Evolutionary conservation across 2,329 filamentous ascomycete species (phyloP).

Genomic region (Colletotrichum shisoi): DNA sequence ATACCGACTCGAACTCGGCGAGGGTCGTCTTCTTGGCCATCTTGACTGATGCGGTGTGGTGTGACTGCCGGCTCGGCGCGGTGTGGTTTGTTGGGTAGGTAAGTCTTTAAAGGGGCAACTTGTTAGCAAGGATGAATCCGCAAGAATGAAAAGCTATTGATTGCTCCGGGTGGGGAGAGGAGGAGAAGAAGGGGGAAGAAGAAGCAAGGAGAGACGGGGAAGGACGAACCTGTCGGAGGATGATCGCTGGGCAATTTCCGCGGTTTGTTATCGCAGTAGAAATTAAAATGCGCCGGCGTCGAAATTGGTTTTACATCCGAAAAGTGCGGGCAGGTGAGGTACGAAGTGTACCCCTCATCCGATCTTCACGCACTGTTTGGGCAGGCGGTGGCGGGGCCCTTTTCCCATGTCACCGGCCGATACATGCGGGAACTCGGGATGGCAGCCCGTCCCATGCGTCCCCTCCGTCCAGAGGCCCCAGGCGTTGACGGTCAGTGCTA

Average conservation of each 20-base stretch:
- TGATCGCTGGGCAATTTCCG: background rate
- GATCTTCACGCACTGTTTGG: constrained; percentile 24
- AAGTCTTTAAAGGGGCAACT: constrained; percentile 1
- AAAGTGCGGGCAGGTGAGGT: constrained; percentile 17
- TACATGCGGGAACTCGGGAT: constrained; percentile 19
- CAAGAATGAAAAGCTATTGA: background rate
- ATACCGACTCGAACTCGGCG: constrained; percentile 88
- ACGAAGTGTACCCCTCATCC: constrained; percentile 32
- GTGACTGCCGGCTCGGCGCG: constrained; percentile 2
- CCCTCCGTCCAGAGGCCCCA: background rate
- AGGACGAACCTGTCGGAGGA: background rate
- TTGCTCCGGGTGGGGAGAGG: too few species aligned
- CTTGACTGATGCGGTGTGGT: constrained; percentile 42
- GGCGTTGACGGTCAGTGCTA: constrained; percentile 5
- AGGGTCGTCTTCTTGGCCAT: constrained; percentile 79
- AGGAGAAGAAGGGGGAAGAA: background rate
- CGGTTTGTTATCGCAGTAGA: constrained; percentile 8
- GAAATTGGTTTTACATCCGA: constrained; percentile 25
- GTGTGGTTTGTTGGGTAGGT: constrained; percentile 1
- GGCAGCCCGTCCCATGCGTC: background rate
- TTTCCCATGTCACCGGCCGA: background rate
- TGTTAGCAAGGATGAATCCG: background rate
- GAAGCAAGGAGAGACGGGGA: constrained; percentile 3
- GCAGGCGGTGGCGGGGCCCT: constrained; percentile 26
- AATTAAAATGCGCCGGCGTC: constrained; percentile 13